Base-by-base conservation (phyloP, 192 early-diverging fungal genomes). In the Podila epigama region DNA sequence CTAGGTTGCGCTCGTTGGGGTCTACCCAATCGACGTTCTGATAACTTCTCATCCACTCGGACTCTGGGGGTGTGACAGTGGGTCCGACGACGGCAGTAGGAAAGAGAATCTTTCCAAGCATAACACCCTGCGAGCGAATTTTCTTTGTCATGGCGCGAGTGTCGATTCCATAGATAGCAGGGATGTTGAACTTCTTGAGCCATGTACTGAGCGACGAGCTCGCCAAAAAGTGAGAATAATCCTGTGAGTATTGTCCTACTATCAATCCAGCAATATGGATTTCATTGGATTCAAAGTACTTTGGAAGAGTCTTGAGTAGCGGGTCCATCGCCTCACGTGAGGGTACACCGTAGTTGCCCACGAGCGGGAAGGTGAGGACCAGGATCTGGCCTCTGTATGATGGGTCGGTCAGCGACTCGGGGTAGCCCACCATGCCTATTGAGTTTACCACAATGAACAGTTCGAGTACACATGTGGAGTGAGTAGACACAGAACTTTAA, bases 341-440 rank as follows among this genome's bases (percentile, higher is more conserved):
- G 29, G 97, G 97, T 9, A 98, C 97, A 79, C 97, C 97, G 82
- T 98, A 97, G 85, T 99, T 99, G 53, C 97, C 97, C 57, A 99
- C 83, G 51, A 99, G 83, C 12, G 97, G 97, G 84, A 97, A 99
- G 60, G 97, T 99, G 52, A 99, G 81, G 34, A 99, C 95, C 52
- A 99, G 85, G 60, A 99, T 98, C 88, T 99, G 97, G 10, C 97
- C 97, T 60, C 92, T 89, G 83, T 99, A 99, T 42, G 96, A 98
- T 15, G 97, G 97, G 84, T 99, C 96, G 3, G 96, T 98, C 73
- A 97, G 84, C 31, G 97, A 96, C 83, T 99, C 96, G 16, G 97
- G 96, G 78, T 98, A 99, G 50, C 96, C 97, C 48, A 97, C 94
- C 96, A 98, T 98, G 36, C 92, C 92, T 92, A 63, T 16, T 36